Conservation (phyloP, 2,329 filamentous ascomycete genomes). For the Spiromastix sp. region DNA sequence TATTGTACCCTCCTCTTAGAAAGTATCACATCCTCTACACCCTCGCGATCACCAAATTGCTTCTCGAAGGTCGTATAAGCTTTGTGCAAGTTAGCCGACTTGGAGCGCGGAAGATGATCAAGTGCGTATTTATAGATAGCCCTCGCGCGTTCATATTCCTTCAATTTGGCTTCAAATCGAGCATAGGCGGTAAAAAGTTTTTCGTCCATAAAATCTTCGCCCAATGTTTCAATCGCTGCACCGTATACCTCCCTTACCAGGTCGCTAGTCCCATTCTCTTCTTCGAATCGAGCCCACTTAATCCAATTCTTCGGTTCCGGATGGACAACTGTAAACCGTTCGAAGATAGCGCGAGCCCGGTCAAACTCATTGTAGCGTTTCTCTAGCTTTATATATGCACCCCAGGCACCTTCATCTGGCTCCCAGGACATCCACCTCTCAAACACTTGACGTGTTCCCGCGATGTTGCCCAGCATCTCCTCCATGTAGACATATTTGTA, state of each 20-base stretch:
- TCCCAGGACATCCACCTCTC: slow-evolving; percentile 99
- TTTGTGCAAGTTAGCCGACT: slow-evolving; percentile 76
- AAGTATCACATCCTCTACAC: slow-evolving; percentile 91
- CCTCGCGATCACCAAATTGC: slow-evolving; percentile 87
- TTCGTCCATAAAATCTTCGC: slow-evolving; percentile 94
- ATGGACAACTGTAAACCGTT: slow-evolving; percentile 82
- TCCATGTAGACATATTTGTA: slow-evolving; percentile 99
- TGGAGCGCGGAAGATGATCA: slow-evolving; percentile 80
- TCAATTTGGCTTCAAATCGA: slow-evolving; percentile 87
- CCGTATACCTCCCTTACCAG: slow-evolving; percentile 87
- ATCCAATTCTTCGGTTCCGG: slow-evolving; percentile 96
- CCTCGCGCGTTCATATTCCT: slow-evolving; percentile 85
- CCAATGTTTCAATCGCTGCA: slow-evolving; percentile 74
- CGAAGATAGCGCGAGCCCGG: slow-evolving; percentile 78
- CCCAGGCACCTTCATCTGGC: slow-evolving; percentile 91
- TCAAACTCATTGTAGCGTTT: slow-evolving; percentile 91
- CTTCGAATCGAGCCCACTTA: slow-evolving; percentile 96
- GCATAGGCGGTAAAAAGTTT: slow-evolving; percentile 91
- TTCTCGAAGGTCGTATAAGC: slow-evolving; percentile 97
- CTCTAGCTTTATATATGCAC: slow-evolving; percentile 92
- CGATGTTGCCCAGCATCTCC: slow-evolving; percentile 90
- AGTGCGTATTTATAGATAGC: slow-evolving; percentile 97
- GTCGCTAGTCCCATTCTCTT: slow-evolving; percentile 87
- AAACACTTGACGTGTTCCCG: slow-evolving; percentile 86
- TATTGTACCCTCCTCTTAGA: slow-evolving; percentile 88